phyloP scores from a whole-genome alignment of 2,329 filamentous ascomycete genomes.

The Zasmidium cellare region DNA sequence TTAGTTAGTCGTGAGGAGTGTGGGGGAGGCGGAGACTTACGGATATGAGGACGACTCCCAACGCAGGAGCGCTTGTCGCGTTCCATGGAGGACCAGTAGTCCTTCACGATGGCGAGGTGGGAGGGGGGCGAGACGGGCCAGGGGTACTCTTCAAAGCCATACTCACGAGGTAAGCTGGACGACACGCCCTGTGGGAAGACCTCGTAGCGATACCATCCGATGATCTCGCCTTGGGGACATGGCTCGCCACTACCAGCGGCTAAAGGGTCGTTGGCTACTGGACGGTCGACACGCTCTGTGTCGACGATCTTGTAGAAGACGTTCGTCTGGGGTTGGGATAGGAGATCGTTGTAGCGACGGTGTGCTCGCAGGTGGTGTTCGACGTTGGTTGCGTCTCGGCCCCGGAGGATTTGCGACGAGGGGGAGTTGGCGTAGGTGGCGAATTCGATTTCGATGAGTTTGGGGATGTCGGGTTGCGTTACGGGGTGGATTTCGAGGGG shows the following conservation, averaged over 20 bases:
- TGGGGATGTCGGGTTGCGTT: background rate
- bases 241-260: no score
- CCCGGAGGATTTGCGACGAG: background rate
- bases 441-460: constrained; percentile 5
- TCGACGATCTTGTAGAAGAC: background rate
- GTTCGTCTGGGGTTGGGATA: background rate
- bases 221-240: no score
- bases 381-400: background rate
- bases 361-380: background rate
- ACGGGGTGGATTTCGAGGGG: background rate
- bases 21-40: background rate
- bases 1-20: background rate
- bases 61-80: background rate
- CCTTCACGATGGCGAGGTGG: background rate
- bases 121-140: background rate
- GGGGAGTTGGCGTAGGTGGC: background rate
- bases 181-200: no score
- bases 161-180: no score
- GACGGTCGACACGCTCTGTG: background rate
- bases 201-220: no score
- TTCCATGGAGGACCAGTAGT: background rate
- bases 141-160: no score
- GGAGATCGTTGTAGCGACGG: background rate
- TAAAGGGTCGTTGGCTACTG: no score
- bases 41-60: no score